phyloP scores from a whole-genome alignment of 176 grass and related monocot genomes.

The Phragmites australis region DNA sequence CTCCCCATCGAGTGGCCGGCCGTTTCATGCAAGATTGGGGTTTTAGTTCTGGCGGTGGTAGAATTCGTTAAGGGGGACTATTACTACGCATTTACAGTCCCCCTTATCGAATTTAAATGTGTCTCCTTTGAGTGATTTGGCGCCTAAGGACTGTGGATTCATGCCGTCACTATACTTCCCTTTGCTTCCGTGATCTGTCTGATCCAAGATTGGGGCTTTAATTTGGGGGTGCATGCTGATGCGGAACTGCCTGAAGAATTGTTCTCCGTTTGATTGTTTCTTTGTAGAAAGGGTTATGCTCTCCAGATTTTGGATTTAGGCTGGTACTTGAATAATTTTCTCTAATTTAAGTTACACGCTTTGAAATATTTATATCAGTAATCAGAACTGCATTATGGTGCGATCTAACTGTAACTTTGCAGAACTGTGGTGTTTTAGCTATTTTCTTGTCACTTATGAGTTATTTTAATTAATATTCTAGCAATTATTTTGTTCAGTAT shows the following conservation, averaged over 20 bases:
- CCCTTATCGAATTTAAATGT: not conserved
- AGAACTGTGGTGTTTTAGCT: not conserved
- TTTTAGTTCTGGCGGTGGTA: not conserved
- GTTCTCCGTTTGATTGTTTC: not conserved
- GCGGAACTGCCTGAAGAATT: not conserved
- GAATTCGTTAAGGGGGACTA: not conserved
- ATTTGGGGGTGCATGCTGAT: not conserved
- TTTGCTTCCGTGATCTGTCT: not conserved
- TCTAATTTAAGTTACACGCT: not conserved
- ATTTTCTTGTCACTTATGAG: not conserved
- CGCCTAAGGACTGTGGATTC: not conserved
- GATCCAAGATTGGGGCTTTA: conserved; percentile 13
- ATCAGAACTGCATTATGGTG: not conserved
- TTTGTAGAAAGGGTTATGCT: not conserved
- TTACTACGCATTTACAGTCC: no score
- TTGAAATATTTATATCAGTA: not conserved
- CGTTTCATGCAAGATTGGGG: not conserved
- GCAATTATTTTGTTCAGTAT: not conserved
- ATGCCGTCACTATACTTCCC: not conserved
- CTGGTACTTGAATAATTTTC: not conserved
- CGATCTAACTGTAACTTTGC: conserved; percentile 23
- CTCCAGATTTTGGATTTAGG: not conserved
- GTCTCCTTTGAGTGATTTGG: no score
- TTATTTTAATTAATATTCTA: no score
- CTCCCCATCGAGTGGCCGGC: not conserved